Evolutionary conservation across 1,139 yeast genomes (phyloP).

Genomic region (Kluyveromyces marxianus): DNA sequence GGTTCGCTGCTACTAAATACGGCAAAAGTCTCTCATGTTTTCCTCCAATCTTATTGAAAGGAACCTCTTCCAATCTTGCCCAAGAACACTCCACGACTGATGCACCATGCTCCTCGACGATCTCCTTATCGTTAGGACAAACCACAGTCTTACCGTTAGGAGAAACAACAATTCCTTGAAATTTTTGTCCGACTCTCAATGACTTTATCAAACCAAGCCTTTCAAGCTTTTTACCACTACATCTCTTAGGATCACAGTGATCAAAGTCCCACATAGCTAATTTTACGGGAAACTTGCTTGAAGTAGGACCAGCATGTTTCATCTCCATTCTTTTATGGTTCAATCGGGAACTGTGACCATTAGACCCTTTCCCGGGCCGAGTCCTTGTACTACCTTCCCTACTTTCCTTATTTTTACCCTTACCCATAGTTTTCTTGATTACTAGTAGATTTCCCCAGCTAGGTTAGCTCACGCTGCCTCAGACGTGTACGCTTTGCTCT

Average conservation of each 20-base stretch:
- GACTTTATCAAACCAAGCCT: constrained; percentile 76
- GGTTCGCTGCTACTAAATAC: constrained; percentile 90
- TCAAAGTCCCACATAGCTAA: constrained; percentile 94
- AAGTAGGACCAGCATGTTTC: constrained; percentile 27
- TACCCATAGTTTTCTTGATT: constrained; percentile 39
- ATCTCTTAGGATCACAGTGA: constrained; percentile 97
- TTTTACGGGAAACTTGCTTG: constrained; percentile 59
- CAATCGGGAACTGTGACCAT: constrained; percentile 52
- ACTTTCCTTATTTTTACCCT: constrained; percentile 55
- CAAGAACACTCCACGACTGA: constrained; percentile 98
- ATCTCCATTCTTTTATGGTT: constrained; percentile 40
- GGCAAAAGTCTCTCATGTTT: constrained; percentile 81
- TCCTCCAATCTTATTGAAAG: constrained; percentile 88
- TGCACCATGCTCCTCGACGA: constrained; percentile 76
- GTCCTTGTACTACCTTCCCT: constrained; percentile 40
- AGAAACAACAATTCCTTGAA: constrained; percentile 81
- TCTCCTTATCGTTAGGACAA: constrained; percentile 76
- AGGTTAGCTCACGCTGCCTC: no score
- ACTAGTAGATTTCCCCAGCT: no score
- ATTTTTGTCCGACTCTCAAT: constrained; percentile 83
- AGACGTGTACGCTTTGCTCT: no score
- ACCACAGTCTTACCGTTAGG: constrained; percentile 91
- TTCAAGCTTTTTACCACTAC: constrained; percentile 92
- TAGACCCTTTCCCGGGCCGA: constrained; percentile 37
- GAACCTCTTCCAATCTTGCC: constrained; percentile 96